Percentiles rank a stretch among this genome's conserved stretches.
phyloP scores from a whole-genome alignment of 371 early-diverging fungal genomes.

The Circinella umbellata region DNA sequence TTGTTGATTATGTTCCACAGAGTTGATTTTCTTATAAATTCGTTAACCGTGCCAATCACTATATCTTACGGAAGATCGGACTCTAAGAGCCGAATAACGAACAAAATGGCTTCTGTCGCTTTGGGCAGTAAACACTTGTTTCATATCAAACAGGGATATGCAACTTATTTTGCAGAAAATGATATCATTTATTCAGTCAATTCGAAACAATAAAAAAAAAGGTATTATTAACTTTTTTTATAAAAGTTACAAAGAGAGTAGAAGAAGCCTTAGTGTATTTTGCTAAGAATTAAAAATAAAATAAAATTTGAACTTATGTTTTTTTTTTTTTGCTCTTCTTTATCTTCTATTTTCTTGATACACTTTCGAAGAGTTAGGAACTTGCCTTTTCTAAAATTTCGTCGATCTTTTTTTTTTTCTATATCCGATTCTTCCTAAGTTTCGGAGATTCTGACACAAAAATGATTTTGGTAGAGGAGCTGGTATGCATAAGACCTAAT shows the following conservation, averaged over 20 bases:
- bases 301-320: no score
- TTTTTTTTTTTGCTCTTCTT: no score
- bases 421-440: background rate
- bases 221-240: no score
- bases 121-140: background rate
- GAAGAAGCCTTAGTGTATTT: no score
- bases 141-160: background rate
- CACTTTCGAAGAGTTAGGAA: no score
- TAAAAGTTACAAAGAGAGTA: no score
- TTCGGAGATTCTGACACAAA: background rate
- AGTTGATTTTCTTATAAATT: background rate
- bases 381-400: background rate
- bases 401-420: background rate
- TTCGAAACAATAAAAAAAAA: no score
- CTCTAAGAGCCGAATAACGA: background rate
- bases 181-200: no score
- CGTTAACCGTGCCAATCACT: background rate
- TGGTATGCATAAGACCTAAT: background rate
- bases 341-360: no score
- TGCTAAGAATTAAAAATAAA: no score
- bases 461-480: background rate
- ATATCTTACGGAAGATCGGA: background rate
- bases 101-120: background rate
- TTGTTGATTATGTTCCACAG: background rate
- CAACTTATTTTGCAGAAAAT: no score